A percentile compares a stretch with the other conserved stretches of the same genome.
These are phyloP conservation scores for Aquanectria penicillioides DNA, from an alignment of 2,329 filamentous ascomycete genomes.

Conservation along the genomic window DNA sequence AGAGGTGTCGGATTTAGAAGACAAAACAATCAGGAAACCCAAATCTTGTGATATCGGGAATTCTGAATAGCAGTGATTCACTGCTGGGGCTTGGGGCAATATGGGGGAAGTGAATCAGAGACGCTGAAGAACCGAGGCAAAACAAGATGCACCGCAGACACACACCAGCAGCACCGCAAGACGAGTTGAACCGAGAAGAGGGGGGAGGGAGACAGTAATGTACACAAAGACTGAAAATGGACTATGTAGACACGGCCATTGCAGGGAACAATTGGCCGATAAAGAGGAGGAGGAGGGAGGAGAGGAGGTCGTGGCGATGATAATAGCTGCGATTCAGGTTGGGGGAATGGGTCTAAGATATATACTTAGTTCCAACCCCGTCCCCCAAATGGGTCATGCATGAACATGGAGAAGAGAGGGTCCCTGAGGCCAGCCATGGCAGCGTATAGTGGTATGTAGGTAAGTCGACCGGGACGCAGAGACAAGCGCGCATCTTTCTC, in stretches of 20 bases:
- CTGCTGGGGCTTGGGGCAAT: conserved; percentile 27
- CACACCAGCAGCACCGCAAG: conserved; percentile 35
- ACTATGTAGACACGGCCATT: conserved; percentile 43
- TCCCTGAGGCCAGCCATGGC: conserved; percentile 40
- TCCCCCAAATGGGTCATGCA: conserved; percentile 47
- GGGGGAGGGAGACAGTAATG: conserved; percentile 34
- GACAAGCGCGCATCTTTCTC: conserved; percentile 42
- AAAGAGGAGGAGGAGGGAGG: conserved; percentile 37
- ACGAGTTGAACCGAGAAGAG: conserved; percentile 31
- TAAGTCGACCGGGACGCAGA: conserved; percentile 39
- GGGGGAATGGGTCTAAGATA: conserved; percentile 57
- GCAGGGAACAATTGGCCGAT: conserved; percentile 37
- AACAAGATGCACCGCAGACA: conserved; percentile 41
- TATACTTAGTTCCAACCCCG: conserved; percentile 50
- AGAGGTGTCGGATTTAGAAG: no score
- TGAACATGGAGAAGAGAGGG: conserved; percentile 51
- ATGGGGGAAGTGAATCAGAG: conserved; percentile 37
- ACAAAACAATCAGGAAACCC: conserved; percentile 18
- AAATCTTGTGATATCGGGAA: conserved; percentile 26
- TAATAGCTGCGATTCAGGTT: conserved; percentile 41
- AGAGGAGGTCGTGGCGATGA: conserved; percentile 42
- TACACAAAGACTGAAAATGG: conserved; percentile 39
- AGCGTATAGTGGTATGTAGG: conserved; percentile 37
- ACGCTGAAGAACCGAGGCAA: conserved; percentile 40
- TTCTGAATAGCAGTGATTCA: conserved; percentile 35